These are phyloP conservation scores for Dipodascopsis uninucleata DNA, from an alignment of 805 yeast genomes.

Conservation along the genomic window DNA sequence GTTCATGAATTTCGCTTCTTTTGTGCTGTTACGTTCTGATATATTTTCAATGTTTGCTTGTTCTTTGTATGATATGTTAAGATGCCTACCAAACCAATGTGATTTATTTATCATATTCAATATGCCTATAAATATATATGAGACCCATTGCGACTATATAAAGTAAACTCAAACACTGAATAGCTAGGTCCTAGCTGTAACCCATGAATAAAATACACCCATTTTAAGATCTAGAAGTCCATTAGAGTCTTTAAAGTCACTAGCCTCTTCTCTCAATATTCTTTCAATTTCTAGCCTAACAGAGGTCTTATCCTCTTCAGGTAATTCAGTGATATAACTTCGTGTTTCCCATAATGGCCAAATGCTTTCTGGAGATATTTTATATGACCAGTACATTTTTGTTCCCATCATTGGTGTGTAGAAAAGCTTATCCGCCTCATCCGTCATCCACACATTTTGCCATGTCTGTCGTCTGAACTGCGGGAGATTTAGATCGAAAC, in stretches of 20 bases:
- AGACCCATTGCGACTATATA: no score
- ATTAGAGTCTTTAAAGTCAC: conserved; percentile 9
- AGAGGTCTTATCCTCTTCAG: conserved; percentile 38
- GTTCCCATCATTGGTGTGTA: conserved; percentile 38
- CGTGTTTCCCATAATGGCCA: conserved; percentile 54
- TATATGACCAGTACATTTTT: conserved; percentile 35
- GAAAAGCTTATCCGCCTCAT: conserved; percentile 36
- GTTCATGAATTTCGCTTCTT: neutral
- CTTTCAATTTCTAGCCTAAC: conserved; percentile 38
- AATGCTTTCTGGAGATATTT: conserved; percentile 38
- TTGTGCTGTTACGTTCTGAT: neutral
- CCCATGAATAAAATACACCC: conserved; percentile 27
- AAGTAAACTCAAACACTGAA: no score
- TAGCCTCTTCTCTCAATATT: conserved; percentile 28
- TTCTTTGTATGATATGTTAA: conserved; percentile 2
- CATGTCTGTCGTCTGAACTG: conserved; percentile 52
- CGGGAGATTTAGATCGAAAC: conserved; percentile 48
- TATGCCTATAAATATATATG: no score
- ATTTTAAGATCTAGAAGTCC: conserved; percentile 18
- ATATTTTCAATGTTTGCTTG: neutral
- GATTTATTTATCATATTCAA: no score
- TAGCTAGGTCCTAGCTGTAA: conserved; percentile 2
- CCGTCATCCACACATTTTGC: conserved; percentile 41
- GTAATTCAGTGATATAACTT: conserved; percentile 49
- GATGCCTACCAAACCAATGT: no score